Evolutionary conservation across 257 asterid genomes (phyloP).

Genomic region (Prunella vulgaris): DNA sequence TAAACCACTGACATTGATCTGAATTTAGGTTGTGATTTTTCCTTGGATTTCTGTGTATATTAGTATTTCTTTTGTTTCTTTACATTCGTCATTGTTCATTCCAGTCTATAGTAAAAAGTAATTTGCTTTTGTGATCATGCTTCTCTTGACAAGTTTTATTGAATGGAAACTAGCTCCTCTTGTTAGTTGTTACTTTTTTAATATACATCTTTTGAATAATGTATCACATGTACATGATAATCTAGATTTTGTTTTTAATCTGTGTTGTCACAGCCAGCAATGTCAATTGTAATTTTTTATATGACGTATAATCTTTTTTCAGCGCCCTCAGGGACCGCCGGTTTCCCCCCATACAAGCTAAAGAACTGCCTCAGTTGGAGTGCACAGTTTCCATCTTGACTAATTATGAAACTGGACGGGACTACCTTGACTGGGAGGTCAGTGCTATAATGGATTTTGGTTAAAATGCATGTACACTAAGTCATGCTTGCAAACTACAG

Average conservation of each 20-base stretch:
- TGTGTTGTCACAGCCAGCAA: neutral
- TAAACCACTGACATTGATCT: neutral
- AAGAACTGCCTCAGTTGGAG: conserved; percentile 78
- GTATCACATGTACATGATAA: neutral
- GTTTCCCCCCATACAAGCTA: conserved; percentile 90
- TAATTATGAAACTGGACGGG: conserved; percentile 70
- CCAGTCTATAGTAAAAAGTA: neutral
- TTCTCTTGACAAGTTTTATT: neutral
- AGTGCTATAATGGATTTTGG: conserved; percentile 23
- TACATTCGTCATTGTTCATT: neutral
- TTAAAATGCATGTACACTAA: neutral
- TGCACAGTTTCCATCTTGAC: conserved; percentile 91
- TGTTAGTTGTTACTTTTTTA: neutral
- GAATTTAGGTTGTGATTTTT: neutral
- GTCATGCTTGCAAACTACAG: neutral
- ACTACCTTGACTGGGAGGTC: conserved; percentile 99
- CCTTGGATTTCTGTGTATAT: neutral
- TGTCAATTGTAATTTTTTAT: neutral
- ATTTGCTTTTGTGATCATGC: neutral
- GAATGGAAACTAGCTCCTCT: neutral
- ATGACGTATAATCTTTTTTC: conserved; percentile 10
- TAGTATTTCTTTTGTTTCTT: neutral
- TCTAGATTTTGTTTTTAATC: neutral
- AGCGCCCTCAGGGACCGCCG: conserved; percentile 95
- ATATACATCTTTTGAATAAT: neutral